These are phyloP conservation scores for Ehretia macrophylla DNA, from an alignment of 257 asterid species.

Conservation along the genomic window DNA sequence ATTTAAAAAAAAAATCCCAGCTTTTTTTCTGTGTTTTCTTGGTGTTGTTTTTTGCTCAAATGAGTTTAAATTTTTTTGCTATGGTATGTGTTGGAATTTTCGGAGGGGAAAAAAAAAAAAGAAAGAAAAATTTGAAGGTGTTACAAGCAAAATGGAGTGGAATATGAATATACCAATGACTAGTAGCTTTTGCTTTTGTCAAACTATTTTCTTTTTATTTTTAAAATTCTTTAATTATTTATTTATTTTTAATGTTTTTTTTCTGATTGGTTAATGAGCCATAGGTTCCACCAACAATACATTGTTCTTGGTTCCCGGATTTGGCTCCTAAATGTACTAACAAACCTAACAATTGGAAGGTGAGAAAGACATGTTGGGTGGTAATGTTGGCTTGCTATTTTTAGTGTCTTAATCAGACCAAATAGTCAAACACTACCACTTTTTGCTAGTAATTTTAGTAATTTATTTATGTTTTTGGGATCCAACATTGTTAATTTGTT, in stretches of 20 bases:
- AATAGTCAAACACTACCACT: not conserved
- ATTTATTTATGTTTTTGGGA: no score
- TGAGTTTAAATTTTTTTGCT: slow-evolving; percentile 8
- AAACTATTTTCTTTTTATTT: not conserved
- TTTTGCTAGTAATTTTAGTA: not conserved
- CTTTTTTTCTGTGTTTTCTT: not conserved
- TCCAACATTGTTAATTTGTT: no score
- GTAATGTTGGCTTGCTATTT: slow-evolving; percentile 3
- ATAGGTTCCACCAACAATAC: slow-evolving; percentile 31
- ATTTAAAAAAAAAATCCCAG: not conserved
- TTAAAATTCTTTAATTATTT: slow-evolving; percentile 5
- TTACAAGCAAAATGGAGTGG: slow-evolving; percentile 24
- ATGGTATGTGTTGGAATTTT: not conserved
- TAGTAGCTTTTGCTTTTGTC: slow-evolving; percentile 24
- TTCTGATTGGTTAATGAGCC: slow-evolving; percentile 14
- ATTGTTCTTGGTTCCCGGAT: slow-evolving; percentile 39
- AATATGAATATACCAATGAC: slow-evolving; percentile 18
- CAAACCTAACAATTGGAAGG: slow-evolving; percentile 71
- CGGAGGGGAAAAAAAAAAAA: not conserved
- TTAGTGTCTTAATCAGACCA: slow-evolving; percentile 4
- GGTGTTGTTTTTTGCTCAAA: slow-evolving; percentile 9
- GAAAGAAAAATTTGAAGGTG: slow-evolving; percentile 11
- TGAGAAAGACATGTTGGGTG: slow-evolving; percentile 21
- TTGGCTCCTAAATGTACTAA: slow-evolving; percentile 56
- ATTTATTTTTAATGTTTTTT: slow-evolving; percentile 1